phyloP scores from a whole-genome alignment of 2,329 filamentous ascomycete genomes.

The Ilyonectria robusta region DNA sequence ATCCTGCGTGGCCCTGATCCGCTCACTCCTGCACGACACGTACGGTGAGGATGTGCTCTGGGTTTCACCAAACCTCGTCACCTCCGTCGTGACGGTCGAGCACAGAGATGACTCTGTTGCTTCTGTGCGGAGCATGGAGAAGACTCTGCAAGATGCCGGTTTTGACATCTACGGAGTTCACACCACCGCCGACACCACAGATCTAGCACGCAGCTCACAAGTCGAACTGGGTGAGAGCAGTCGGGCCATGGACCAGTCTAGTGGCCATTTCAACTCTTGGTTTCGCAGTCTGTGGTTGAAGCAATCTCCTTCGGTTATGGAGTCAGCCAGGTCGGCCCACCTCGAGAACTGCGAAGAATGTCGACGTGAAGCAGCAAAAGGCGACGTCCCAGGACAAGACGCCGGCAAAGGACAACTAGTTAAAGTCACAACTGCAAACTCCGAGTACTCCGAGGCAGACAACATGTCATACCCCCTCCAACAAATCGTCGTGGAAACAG shows the following conservation, averaged over 20 bases:
- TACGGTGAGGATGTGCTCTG: conserved; percentile 64
- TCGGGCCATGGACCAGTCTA: conserved; percentile 36
- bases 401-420: conserved; percentile 30
- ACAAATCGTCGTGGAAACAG: conserved; percentile 37
- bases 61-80: conserved; percentile 79
- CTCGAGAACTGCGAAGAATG: conserved; percentile 57
- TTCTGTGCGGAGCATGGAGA: conserved; percentile 59
- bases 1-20: conserved; percentile 78
- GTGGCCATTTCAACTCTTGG: conserved; percentile 48
- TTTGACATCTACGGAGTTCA: conserved; percentile 70
- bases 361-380: conserved; percentile 32
- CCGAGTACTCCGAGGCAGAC: conserved; percentile 18
- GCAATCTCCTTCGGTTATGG: conserved; percentile 41
- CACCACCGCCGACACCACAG: conserved; percentile 53
- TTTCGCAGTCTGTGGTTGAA: conserved; percentile 50
- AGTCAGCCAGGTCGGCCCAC: conserved; percentile 50
- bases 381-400: neutral
- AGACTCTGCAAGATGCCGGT: conserved; percentile 68
- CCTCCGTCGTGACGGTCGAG: conserved; percentile 75
- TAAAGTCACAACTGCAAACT: conserved; percentile 27
- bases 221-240: conserved; percentile 43
- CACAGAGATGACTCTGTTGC: conserved; percentile 62
- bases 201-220: conserved; percentile 44
- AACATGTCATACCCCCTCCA: conserved; percentile 39
- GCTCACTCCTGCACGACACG: conserved; percentile 66